Evolutionary conservation across 108 stramenopile genomes (phyloP).

Genomic region (Seminavis robusta): DNA sequence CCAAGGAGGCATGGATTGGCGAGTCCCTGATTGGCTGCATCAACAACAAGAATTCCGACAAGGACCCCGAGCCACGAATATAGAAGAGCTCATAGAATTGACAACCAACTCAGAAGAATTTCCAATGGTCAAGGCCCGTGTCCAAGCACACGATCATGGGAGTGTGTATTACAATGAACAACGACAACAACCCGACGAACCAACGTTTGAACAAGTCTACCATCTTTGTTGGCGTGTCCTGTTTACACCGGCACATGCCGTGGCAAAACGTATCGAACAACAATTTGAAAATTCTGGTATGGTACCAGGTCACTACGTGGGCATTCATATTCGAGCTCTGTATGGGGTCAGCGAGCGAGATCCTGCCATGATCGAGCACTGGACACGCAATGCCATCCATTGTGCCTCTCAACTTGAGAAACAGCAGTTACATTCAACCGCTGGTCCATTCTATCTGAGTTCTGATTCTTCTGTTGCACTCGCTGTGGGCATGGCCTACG

Average conservation of each 20-base stretch:
- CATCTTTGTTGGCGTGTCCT: conserved; percentile 16
- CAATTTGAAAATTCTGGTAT: conserved; percentile 16
- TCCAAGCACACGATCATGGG: conserved; percentile 11
- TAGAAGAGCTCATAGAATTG: not conserved
- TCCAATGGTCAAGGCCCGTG: not conserved
- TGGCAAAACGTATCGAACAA: conserved; percentile 20
- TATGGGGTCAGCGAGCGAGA: conserved; percentile 21
- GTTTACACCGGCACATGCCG: conserved; percentile 34
- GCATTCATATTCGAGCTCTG: conserved; percentile 37
- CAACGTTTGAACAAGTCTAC: conserved; percentile 6
- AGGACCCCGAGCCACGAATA: not conserved
- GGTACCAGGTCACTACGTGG: conserved; percentile 29
- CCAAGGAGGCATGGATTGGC: conserved; percentile 40
- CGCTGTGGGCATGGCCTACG: conserved; percentile 6
- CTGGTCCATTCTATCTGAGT: conserved; percentile 39
- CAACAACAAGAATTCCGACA: not conserved
- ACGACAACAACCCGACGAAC: not conserved
- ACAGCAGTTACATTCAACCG: too few relatives aligned
- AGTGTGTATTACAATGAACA: conserved; percentile 3
- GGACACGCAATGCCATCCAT: conserved; percentile 34
- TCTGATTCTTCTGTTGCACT: conserved; percentile 32
- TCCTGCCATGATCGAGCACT: not conserved
- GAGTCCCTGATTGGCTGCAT: conserved; percentile 26
- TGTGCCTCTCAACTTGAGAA: conserved; percentile 34
- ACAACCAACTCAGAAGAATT: not conserved